These are phyloP conservation scores for Artemisia tridentata DNA, from an alignment of 129 eudicot genomes.

Conservation along the genomic window DNA sequence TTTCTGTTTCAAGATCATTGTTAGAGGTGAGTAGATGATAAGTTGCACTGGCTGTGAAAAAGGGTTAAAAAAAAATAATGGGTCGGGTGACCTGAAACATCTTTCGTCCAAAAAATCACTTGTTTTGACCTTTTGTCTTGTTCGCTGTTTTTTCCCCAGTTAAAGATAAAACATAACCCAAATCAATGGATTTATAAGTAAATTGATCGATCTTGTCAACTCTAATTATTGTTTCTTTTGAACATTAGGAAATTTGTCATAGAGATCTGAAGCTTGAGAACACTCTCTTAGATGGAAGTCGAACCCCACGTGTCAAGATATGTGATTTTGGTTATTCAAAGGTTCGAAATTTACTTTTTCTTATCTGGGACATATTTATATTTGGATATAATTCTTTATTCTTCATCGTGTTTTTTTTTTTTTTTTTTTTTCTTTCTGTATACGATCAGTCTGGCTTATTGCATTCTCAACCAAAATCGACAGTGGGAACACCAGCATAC, in stretches of 20 bases:
- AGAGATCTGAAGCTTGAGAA: slow-evolving; percentile 88
- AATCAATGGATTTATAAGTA: no score
- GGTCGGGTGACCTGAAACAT: background rate
- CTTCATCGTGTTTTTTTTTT: slow-evolving; percentile 6
- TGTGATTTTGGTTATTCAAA: slow-evolving; percentile 92
- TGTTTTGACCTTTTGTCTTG: background rate
- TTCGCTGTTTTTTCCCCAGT: no score
- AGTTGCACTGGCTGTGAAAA: background rate
- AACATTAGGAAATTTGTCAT: slow-evolving; percentile 76
- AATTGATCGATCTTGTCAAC: background rate
- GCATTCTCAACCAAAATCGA: slow-evolving; percentile 86
- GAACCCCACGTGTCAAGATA: slow-evolving; percentile 76
- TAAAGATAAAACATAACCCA: no score
- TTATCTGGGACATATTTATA: slow-evolving; percentile 2
- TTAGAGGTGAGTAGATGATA: background rate
- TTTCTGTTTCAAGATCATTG: slow-evolving; percentile 2
- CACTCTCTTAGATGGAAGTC: slow-evolving; percentile 87
- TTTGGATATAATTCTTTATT: background rate
- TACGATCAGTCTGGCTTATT: slow-evolving; percentile 63
- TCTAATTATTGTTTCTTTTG: background rate
- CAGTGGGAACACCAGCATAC: slow-evolving; percentile 93
- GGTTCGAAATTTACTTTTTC: slow-evolving; percentile 34
- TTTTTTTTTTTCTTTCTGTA: no score
- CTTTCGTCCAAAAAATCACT: background rate
- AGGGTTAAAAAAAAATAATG: background rate